Base-by-base conservation (phyloP, 768 basidiomycete genomes). In the Mycena galopus region DNA sequence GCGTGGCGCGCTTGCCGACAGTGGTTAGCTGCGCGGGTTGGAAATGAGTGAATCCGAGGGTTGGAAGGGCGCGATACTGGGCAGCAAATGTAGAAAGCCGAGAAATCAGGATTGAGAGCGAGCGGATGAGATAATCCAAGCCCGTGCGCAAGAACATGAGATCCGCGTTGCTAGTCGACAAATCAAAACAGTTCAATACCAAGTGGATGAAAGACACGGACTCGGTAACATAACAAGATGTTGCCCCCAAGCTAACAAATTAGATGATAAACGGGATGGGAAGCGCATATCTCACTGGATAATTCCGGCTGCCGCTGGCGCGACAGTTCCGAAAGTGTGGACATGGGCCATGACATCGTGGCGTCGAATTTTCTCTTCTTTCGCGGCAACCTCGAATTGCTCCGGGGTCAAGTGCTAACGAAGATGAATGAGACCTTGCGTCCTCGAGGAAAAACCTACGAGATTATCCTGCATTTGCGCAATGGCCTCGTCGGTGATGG, bases 321-420 rank as follows among this genome's bases (percentile, higher is more conserved):
- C 97, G 63, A 97, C 93, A 55, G 88, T 89, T 7, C 97, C 97
- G 80, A 98, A 99, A 4, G 97, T 98, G 84, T 99, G 96, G 53
- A 99, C 98, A 79, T 99, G 98, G 0, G 98, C 98, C 98, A 99
- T 99, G 53, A 99, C 98, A 83, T 99, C 98, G 84, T 99, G 98
- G 16, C 98, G 89, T 29, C 98, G 86, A 84, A 96, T 98, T 86
- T 98, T 99, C 84, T 99, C 98, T 82, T 99, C 98, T 66, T 88
- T 85, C 0, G 96, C 97, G 2, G 98, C 98, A 64, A 94, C 87
- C 74, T 92, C 93, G 78, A 99, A 97, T 84, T 99, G 98, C 58
- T 93, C 90, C 14, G 90, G 92, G 67, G 96, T 96, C 33, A 99
- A 83, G 56, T 93, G 81, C 96, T 97, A 77, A 16, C 39, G 73